Evolutionary conservation across 257 asterid genomes (phyloP).

Genomic region (Petunia axillaris): DNA sequence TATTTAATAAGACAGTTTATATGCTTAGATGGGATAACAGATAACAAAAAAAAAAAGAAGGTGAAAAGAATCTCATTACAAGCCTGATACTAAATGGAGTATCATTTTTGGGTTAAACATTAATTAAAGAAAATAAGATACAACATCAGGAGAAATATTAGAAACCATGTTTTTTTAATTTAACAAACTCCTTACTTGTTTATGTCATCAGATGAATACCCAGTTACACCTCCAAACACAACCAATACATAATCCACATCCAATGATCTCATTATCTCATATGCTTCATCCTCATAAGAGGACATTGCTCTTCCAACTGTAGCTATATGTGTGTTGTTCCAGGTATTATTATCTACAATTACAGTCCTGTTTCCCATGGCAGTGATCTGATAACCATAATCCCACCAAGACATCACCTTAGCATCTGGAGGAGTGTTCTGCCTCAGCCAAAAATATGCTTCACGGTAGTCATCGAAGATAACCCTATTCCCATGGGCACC

Average conservation of each 20-base stretch:
- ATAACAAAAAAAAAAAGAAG: not conserved
- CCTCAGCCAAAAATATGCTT: slow-evolving; percentile 93
- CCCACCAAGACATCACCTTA: slow-evolving; percentile 99
- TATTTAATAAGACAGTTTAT: not conserved
- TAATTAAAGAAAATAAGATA: not conserved
- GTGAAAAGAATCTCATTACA: not conserved
- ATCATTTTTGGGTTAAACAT: slow-evolving; percentile 5
- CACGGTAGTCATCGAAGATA: slow-evolving; percentile 93
- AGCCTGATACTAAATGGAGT: slow-evolving; percentile 1
- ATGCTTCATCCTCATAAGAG: slow-evolving; percentile 95
- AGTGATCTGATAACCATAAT: slow-evolving; percentile 97
- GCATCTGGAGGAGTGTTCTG: slow-evolving; percentile 97
- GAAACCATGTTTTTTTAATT: slow-evolving; percentile 16
- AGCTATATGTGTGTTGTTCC: slow-evolving; percentile 99
- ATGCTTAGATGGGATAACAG: not conserved
- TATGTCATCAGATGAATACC: slow-evolving; percentile 96
- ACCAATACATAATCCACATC: slow-evolving; percentile 94
- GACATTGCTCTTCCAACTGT: slow-evolving; percentile 99
- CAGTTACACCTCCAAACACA: slow-evolving; percentile 98
- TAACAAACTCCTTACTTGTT: slow-evolving; percentile 73
- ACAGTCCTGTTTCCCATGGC: slow-evolving; percentile 99
- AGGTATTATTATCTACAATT: slow-evolving; percentile 96
- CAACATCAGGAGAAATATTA: slow-evolving; percentile 8
- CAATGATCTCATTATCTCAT: slow-evolving; percentile 92
- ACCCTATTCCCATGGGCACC: slow-evolving; percentile 96